Percentiles rank a stretch among this genome's conserved stretches.
These are phyloP conservation scores for Saccharomycopsis phalli DNA, from an alignment of 1,139 yeast species.

Conservation along the genomic window DNA sequence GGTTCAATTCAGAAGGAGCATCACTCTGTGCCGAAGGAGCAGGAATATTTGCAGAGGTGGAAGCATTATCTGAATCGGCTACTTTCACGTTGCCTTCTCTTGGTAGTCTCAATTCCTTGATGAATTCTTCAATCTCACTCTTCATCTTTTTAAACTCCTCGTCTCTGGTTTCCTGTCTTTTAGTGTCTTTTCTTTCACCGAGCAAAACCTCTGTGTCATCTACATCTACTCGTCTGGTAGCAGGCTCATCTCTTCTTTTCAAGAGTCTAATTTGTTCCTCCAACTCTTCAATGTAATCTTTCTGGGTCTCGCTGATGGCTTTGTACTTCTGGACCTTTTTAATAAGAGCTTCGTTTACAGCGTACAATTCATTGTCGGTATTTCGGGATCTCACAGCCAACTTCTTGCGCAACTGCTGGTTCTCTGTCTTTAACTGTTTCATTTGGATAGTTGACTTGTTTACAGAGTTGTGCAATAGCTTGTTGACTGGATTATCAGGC, in stretches of 20 bases:
- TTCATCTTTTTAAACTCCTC: not conserved
- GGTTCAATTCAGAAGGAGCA: not conserved
- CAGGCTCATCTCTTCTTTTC: not conserved
- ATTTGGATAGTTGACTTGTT: conserved; percentile 2
- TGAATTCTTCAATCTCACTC: not conserved
- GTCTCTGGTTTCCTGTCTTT: not conserved
- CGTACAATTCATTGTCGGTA: not conserved
- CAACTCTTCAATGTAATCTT: conserved; percentile 7
- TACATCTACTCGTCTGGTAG: not conserved
- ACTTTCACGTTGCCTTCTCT: too few species aligned
- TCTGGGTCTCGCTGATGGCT: conserved; percentile 8
- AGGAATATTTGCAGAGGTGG: not conserved
- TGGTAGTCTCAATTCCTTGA: not conserved
- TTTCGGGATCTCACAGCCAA: too few species aligned
- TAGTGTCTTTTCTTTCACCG: not conserved
- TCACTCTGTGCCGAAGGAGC: not conserved
- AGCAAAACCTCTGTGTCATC: not conserved
- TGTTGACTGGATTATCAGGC: conserved; percentile 16
- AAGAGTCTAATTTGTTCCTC: not conserved
- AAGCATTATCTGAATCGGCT: too few species aligned
- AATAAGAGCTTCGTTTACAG: conserved; percentile 11
- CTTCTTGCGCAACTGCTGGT: conserved; percentile 2
- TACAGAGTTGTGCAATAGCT: conserved; percentile 8
- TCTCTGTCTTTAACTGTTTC: conserved; percentile 7
- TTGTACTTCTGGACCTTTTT: conserved; percentile 15